Evolutionary conservation across 192 early-diverging fungal species (phyloP).

Genomic region (Linnemannia schmuckeri): DNA sequence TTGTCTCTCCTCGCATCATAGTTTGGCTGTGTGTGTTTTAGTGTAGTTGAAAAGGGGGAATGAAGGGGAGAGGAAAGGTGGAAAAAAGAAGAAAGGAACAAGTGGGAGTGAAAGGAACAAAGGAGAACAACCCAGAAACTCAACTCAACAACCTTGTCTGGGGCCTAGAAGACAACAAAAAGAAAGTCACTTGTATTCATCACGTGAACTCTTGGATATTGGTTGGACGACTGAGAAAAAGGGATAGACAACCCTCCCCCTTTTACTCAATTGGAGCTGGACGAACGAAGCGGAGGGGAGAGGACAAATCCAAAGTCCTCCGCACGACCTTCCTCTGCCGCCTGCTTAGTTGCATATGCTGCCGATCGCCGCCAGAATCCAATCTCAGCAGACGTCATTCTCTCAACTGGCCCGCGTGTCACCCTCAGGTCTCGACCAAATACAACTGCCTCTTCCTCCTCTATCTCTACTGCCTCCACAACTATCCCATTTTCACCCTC

Average conservation of each 20-base stretch:
- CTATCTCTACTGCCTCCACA: not conserved
- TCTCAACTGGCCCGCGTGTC: not conserved
- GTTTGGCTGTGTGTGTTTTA: slow-evolving; percentile 5
- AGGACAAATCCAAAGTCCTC: not conserved
- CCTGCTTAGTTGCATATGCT: not conserved
- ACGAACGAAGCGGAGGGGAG: not conserved
- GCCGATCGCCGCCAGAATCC: not conserved
- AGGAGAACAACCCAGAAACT: not conserved
- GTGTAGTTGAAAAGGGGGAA: not conserved
- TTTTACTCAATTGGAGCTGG: not conserved
- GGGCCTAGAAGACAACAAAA: not conserved
- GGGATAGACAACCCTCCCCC: not conserved
- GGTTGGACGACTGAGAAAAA: not conserved
- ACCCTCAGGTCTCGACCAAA: slow-evolving; percentile 9
- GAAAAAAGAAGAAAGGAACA: not conserved
- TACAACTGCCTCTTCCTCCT: slow-evolving; percentile 22
- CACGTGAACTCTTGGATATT: not conserved
- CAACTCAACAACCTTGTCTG: not conserved
- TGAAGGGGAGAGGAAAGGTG: not conserved
- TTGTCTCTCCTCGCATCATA: slow-evolving; percentile 52
- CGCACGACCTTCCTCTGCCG: not conserved
- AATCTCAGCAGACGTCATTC: slow-evolving; percentile 1
- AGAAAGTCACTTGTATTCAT: not conserved
- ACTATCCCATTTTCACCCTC: not conserved
- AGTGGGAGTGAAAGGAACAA: not conserved